Base-by-base conservation (phyloP, 139 green algal species). In the Parachlorella kessleri region DNA sequence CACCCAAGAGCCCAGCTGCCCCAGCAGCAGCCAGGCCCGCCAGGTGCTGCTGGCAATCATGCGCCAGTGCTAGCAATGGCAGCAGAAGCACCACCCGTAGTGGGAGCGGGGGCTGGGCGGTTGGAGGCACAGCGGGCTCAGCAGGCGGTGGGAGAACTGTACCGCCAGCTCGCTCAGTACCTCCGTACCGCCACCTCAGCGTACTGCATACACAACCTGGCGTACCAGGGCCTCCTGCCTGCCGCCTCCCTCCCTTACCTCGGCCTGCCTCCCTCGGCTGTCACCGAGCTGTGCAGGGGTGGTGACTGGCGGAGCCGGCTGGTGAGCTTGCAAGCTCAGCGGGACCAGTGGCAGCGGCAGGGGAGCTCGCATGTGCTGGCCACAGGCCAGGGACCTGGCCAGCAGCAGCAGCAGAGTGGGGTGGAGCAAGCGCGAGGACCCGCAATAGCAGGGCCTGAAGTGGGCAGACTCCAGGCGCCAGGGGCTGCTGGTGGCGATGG, bases 121-220 rank as follows among this genome's bases (percentile, higher is more conserved):
- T 4, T 32, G 32, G 4, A 30, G 24, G 63, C 75, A 76, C 38
- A 36, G 54, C 14, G 21, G 48, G 48, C 14, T 28, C 48, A 18
- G 14, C 48, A 41, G 6, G 33, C 40, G 1, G 33, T 37, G 38
- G 70, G 63, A 38, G 72, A 32, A 24, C 42, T 85, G 54, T 63
- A 53, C 39, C 28, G 39, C 26, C 42, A 76, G 26, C 76, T 91
- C 42, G 71, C 36, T 24, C 26, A 36, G 69, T 39, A 41, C 37
- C 53, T 87, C 33, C 55, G 42, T 18, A 55, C 30, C n/a, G 79
- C 83, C 7, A 42, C 63, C 2, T 39, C 71, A 0, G 79, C 67
- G 3, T 83, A 84, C 63, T 90, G 85, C 81, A 88, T 90, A 35
- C 87, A 91, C 79, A 90, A 88, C 72, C 68, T 90, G 18, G 79